Conservation (phyloP, 2,329 filamentous ascomycete species). For the Daldinia sp. region DNA sequence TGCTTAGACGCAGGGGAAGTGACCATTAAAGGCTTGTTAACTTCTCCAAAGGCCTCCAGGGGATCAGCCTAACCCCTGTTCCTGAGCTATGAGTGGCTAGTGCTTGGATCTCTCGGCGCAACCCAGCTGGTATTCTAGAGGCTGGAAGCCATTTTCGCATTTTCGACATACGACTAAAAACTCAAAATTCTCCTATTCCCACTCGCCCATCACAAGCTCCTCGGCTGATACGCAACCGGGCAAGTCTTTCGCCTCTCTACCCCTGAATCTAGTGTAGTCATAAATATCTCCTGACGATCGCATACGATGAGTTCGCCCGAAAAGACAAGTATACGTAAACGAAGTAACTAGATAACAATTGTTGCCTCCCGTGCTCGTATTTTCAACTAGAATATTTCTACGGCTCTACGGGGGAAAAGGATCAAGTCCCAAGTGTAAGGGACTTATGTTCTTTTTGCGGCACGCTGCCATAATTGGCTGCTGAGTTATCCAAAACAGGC, state of each 20-base stretch:
- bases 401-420: not conserved
- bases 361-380: not conserved
- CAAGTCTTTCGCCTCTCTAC: conserved; percentile 18
- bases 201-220: conserved; percentile 25
- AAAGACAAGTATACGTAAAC: not conserved
- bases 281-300: conserved; percentile 39
- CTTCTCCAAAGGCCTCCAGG: conserved; percentile 18
- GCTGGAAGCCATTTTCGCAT: conserved; percentile 25
- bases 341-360: not conserved
- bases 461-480: conserved; percentile 30
- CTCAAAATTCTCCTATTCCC: conserved; percentile 28
- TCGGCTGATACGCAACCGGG: conserved; percentile 28
- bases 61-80: conserved; percentile 41
- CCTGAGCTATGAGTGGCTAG: conserved; percentile 40
- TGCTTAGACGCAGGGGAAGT: conserved; percentile 26
- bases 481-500: conserved; percentile 30
- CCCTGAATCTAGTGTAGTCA: conserved; percentile 8
- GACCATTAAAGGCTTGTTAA: conserved; percentile 15
- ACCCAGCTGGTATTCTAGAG: conserved; percentile 32
- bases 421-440: conserved; percentile 12
- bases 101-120: conserved; percentile 34
- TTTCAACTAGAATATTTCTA: conserved; percentile 8
- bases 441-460: conserved; percentile 1
- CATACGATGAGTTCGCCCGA: not conserved
- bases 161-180: conserved; percentile 14